Base-by-base conservation (phyloP, 2,329 filamentous ascomycete genomes). In the Pseudocercospora fijiensis region DNA sequence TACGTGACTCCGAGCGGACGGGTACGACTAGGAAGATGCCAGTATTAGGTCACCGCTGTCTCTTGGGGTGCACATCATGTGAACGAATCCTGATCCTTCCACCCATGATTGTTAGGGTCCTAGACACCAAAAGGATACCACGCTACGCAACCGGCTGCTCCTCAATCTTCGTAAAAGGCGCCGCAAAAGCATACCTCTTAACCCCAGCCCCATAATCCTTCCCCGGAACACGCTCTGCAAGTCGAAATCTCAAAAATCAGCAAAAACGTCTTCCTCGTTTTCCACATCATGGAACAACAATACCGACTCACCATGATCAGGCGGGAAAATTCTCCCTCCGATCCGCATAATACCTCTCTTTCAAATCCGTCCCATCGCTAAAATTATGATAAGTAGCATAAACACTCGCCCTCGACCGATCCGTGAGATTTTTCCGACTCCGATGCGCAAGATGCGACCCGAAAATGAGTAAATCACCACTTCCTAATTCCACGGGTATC, bases 311-410 rank as follows among this genome's bases (percentile, higher is more conserved):
- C 69, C 67, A 60, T 81, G 78, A 10, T 77, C 78, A 1, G 78
- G 74, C 8, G 78, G 78, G 78, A 70, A 77, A 81, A 16, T 78
- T 72, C 63, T 76, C 76, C 30, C 73, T 69, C 13, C 79, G 72
- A 67, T 80, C 77, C 9, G 66, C 67, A 67, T 80, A 81, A 67
- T 81, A 81, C 56, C 74, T 70, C 62, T 77, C 75, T 64, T 78
- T 78, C n/a, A 81, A 67, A 64, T 79, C 74, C 1, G 28, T 45
- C 16, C 79, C 79, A 58, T 81, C 79, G 0, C 66, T 65, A 5
- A 71, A 71, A 55, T 72, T 75, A 61, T 80, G 78, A 65, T 80
- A 81, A 0, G 79, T 81, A 2, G 78, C 77, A 64, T 81, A 80
- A 24, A 80, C 73, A 7, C 78, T 78, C 47, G 73, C 73, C 1